Evolutionary conservation across 75 land plant genomes (phyloP).

Genomic region (Chamaecyparis obtusa): DNA sequence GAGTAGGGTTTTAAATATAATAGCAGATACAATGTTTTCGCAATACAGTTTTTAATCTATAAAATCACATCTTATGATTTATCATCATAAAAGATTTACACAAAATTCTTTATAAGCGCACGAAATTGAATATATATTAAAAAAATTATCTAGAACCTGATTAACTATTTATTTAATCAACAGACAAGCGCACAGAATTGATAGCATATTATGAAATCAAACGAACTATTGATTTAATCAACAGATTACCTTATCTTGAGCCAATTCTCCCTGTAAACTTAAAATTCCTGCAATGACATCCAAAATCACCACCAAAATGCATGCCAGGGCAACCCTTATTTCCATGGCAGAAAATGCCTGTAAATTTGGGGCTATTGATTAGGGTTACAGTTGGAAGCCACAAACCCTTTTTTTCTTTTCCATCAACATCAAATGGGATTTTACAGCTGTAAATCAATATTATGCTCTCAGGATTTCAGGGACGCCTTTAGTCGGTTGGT

Average conservation of each 20-base stretch:
- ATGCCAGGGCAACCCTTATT: slow-evolving; percentile 23
- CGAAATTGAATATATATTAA: not conserved
- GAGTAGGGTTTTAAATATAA: no score
- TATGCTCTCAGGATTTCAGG: not conserved
- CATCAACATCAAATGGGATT: not conserved
- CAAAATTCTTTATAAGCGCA: not conserved
- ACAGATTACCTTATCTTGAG: slow-evolving; percentile 50
- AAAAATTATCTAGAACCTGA: no score
- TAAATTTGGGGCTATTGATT: not conserved
- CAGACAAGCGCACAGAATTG: not conserved
- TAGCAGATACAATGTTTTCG: no score
- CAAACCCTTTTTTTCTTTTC: not conserved
- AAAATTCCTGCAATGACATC: slow-evolving; percentile 61
- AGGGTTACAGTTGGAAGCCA: not conserved
- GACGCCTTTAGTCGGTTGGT: not conserved
- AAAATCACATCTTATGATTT: not conserved
- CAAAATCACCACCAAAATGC: slow-evolving; percentile 46
- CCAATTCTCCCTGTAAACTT: slow-evolving; percentile 50
- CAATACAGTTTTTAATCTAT: no score
- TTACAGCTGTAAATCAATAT: not conserved
- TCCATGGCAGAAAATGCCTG: slow-evolving; percentile 12
- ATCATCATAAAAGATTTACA: not conserved
- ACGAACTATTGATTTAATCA: not conserved
- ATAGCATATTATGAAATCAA: no score
- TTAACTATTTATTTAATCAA: no score